Evolutionary conservation across 2,329 filamentous ascomycete genomes (phyloP), one percentile per base, ranked within the genome.

Genomic region (Chaetothyriales sp.): DNA sequence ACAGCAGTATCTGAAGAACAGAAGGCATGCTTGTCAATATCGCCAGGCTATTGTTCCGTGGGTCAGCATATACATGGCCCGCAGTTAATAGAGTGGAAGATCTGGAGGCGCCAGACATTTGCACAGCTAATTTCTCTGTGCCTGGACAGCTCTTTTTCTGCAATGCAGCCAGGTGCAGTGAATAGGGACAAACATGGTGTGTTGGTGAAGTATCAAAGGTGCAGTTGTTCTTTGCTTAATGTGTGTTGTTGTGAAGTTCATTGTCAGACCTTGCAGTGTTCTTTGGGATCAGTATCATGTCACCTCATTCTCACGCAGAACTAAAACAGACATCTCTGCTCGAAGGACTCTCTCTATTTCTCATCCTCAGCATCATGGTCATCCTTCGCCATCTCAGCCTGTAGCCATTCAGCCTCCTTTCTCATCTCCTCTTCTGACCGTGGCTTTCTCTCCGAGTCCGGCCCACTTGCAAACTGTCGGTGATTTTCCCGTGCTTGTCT

Each of bases 381-480:
- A 58, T 69, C 66, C 50, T 64, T 73, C 56, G 68, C 70, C 66
- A 80, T 75, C 66, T 78, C 73, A 46, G 64, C 63, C 52, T 76
- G 78, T 62, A 89, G 80, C 71, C 77, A 72, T 59, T 76, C 73
- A 8, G 89, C 89, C 73, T 95, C 90, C 8, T 73, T 74, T 56
- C 75, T 73, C 90, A 97, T 95, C 63, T 87, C 86, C 60, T 81
- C 81, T 66, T 77, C 76, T 19, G 70, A 77, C 65, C 89, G 78
- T 5, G 85, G 75, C 65, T 74, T 72, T 60, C 89, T 77, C 58
- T 89, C 83, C 68, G 90, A 86, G 43, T 73, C 74, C 0, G 83
- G 81, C 63, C 92, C 86, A 69, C 50, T 81, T 6, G 47, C 43
- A 44, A 60, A 55, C 8, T 78, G 70, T 65, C 68, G 61, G 18